These are phyloP conservation scores for Lactifluus rugatus DNA, from an alignment of 768 basidiomycete genomes.

Conservation along the genomic window DNA sequence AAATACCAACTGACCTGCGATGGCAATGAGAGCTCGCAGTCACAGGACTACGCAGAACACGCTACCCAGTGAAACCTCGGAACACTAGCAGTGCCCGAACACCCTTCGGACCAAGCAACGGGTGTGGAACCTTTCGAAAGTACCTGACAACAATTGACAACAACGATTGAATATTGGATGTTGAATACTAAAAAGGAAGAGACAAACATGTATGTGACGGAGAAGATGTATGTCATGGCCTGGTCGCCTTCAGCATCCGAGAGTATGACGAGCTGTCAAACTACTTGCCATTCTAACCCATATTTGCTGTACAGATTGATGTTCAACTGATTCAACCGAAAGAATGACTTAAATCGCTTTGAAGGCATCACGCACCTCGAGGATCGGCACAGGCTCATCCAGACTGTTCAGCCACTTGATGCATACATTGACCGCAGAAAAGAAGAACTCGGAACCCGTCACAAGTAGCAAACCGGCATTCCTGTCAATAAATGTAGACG, in stretches of 20 bases:
- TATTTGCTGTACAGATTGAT: slow-evolving; percentile 33
- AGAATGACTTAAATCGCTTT: background rate
- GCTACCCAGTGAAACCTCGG: slow-evolving; percentile 55
- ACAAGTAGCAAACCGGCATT: slow-evolving; percentile 58
- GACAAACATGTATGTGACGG: slow-evolving; percentile 39
- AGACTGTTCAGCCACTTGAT: slow-evolving; percentile 54
- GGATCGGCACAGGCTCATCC: slow-evolving; percentile 46
- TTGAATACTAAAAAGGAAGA: background rate
- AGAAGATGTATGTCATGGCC: slow-evolving; percentile 39
- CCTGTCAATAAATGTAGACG: slow-evolving; percentile 14
- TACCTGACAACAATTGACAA: slow-evolving; percentile 23
- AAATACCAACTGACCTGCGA: slow-evolving; percentile 59
- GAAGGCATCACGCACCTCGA: slow-evolving; percentile 35
- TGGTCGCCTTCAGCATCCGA: slow-evolving; percentile 19
- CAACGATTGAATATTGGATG: too few relatives aligned
- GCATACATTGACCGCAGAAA: slow-evolving; percentile 48
- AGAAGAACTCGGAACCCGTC: slow-evolving; percentile 46
- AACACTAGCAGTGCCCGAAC: slow-evolving; percentile 46
- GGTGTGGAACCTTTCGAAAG: slow-evolving; percentile 39
- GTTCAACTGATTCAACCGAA: background rate
- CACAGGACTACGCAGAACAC: background rate
- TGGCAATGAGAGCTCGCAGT: background rate
- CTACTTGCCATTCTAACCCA: slow-evolving; percentile 46
- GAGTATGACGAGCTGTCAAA: background rate
- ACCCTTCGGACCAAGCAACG: slow-evolving; percentile 58